Base-by-base conservation (phyloP, 2,329 filamentous ascomycete species). In the Orbilia javanica region DNA sequence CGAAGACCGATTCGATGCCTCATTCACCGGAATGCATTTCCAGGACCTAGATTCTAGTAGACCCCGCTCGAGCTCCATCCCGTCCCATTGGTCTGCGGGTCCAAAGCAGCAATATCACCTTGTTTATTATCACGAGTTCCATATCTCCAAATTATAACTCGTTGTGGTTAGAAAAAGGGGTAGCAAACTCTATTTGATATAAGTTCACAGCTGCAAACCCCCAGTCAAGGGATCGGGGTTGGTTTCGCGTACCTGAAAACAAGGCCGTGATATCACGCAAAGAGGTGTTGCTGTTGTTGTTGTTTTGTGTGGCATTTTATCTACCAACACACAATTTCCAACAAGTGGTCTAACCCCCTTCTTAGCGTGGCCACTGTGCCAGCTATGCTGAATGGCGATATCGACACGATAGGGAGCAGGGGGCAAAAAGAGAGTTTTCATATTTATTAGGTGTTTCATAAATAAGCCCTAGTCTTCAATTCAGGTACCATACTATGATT, bases 81-180 rank as follows among this genome's bases (percentile, higher is more conserved):
- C 27, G 15, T 42, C 25, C 44, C 44, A 42, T 20, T 50, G 31
- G 46, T 50, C n/a, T 50, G 46, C 63, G 63, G 27, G 48, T 42
- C 52, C 18, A 55, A 31, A 52, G 10, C 22, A 52, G 20, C 22
- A 20, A 50, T 50, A 50, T 50, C 20, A 50, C 34, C 25, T 55
- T 27, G 25, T 29, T 44, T 57, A 68, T 74, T 15, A 67, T 36
- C 62, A 34, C 44, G 31, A 42, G 52, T 20, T 25, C 25, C 20
- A 25, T 60, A 50, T 65, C 72, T 69, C 72, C 20, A 63, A 50
- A 55, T 63, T 76, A 53, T 76, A 55, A 64, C 72, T 57, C 13
- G 13, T 55, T 55, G 65, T 55, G 64, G 64, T 69, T 76, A 69
- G 65, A 55, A 68, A 69, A 65, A 69, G 64, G 65, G 71, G 64